A percentile compares a stretch with the other conserved stretches of the same genome.
These are phyloP conservation scores for Knoxia roxburghii DNA, from an alignment of 257 asterid species.

Conservation along the genomic window DNA sequence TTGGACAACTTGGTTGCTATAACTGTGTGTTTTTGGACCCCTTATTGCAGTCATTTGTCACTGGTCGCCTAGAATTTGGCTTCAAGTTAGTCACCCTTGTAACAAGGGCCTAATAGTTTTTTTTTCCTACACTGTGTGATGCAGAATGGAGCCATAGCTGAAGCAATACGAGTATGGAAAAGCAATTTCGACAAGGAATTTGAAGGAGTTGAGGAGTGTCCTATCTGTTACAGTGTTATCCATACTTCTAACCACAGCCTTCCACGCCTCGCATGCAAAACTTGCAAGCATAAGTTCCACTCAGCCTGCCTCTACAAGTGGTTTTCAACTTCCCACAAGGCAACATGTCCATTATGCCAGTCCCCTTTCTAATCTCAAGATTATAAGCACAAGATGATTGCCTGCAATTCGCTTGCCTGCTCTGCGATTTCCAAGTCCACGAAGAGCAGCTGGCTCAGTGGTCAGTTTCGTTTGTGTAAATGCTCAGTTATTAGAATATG, in stretches of 20 bases:
- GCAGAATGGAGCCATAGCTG: slow-evolving; percentile 97
- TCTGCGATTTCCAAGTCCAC: neutral
- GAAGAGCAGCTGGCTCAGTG: neutral
- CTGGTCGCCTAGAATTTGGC: neutral
- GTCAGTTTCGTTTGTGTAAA: slow-evolving; percentile 4
- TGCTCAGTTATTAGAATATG: neutral
- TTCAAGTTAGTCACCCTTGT: neutral
- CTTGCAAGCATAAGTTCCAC: slow-evolving; percentile 98
- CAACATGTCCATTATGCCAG: slow-evolving; percentile 96
- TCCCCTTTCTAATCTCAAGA: slow-evolving; percentile 69
- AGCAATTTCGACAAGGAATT: slow-evolving; percentile 95
- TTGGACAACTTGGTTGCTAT: neutral
- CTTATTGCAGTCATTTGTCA: neutral
- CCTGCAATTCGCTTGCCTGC: neutral
- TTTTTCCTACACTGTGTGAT: slow-evolving; percentile 10
- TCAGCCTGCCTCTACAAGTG: slow-evolving; percentile 94
- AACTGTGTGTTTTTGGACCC: neutral
- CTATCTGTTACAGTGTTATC: slow-evolving; percentile 93
- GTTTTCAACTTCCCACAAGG: slow-evolving; percentile 99
- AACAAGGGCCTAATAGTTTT: neutral
- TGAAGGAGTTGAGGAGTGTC: slow-evolving; percentile 99
- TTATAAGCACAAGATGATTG: neutral
- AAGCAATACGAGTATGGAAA: slow-evolving; percentile 92
- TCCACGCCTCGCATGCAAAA: slow-evolving; percentile 96
- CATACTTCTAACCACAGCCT: slow-evolving; percentile 89